Percentiles rank a stretch among this genome's conserved stretches.
phyloP scores from a whole-genome alignment of 257 asterid species.

The Solanum neorickii region DNA sequence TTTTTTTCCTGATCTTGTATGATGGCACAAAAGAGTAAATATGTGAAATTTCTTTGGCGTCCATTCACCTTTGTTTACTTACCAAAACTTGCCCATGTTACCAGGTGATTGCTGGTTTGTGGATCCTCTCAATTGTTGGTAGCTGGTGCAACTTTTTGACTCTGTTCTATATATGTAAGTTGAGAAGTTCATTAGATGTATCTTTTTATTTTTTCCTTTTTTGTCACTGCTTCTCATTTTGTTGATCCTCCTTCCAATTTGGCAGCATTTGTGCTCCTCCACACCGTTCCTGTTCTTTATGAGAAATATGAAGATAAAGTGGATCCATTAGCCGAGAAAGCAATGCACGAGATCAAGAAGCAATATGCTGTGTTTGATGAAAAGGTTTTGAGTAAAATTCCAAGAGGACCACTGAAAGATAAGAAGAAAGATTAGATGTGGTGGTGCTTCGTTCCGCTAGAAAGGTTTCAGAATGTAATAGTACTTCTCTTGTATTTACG shows the following conservation, averaged over 20 bases:
- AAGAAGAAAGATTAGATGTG: conserved; percentile 41
- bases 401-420: conserved; percentile 46
- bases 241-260: background rate
- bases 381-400: conserved; percentile 68
- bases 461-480: background rate
- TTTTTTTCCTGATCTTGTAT: background rate
- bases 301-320: conserved; percentile 80
- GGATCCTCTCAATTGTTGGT: conserved; percentile 73
- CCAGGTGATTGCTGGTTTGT: conserved; percentile 60
- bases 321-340: conserved; percentile 68
- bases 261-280: conserved; percentile 65
- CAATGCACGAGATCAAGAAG: conserved; percentile 50
- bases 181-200: too few relatives aligned
- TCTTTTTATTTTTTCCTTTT: background rate
- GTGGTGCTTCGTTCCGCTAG: background rate
- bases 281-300: conserved; percentile 66
- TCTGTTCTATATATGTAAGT: conserved; percentile 61
- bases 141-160: conserved; percentile 85
- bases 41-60: background rate
- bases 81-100: background rate
- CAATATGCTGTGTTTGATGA: conserved; percentile 61
- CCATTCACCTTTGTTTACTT: background rate
- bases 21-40: background rate
- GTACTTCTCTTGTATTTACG: background rate
- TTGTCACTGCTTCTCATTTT: background rate